phyloP scores from a whole-genome alignment of 441 rosid genomes.

The Adansonia madagascariensis region DNA sequence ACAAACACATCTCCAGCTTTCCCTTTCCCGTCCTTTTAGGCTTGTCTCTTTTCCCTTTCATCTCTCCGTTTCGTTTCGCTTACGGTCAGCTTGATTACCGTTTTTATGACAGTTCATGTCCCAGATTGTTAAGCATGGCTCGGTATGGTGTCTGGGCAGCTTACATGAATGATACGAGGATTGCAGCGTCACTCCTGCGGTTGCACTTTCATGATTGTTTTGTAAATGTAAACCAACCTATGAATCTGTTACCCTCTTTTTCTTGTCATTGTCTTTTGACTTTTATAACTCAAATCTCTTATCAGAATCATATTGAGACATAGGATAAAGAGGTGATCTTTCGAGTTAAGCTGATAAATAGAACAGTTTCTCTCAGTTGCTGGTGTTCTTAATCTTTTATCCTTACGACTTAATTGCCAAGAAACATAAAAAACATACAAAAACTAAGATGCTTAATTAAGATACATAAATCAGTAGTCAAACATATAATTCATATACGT shows the following conservation, averaged over 20 bases:
- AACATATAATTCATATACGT: neutral
- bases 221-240: constrained; percentile 46
- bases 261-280: neutral
- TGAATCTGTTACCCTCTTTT: neutral
- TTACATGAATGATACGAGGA: constrained; percentile 59
- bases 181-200: constrained; percentile 86
- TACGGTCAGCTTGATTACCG: constrained; percentile 47
- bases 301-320: neutral
- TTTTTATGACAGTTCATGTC: constrained; percentile 68
- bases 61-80: constrained; percentile 30
- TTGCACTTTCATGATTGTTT: constrained; percentile 85
- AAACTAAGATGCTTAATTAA: neutral
- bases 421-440: neutral
- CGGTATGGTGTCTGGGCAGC: constrained; percentile 62
- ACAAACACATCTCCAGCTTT: constrained; percentile 32
- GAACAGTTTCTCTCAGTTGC: neutral
- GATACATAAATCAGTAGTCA: neutral
- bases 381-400: neutral
- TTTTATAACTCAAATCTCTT: neutral
- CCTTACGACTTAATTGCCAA: neutral
- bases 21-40: constrained; percentile 20
- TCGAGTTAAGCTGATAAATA: neutral
- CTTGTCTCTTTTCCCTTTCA: constrained; percentile 30
- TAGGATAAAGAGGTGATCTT: neutral
- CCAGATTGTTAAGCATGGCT: constrained; percentile 64